Evolutionary conservation across 148 eudicot genomes (phyloP).

Genomic region (Arctostaphylos glauca): DNA sequence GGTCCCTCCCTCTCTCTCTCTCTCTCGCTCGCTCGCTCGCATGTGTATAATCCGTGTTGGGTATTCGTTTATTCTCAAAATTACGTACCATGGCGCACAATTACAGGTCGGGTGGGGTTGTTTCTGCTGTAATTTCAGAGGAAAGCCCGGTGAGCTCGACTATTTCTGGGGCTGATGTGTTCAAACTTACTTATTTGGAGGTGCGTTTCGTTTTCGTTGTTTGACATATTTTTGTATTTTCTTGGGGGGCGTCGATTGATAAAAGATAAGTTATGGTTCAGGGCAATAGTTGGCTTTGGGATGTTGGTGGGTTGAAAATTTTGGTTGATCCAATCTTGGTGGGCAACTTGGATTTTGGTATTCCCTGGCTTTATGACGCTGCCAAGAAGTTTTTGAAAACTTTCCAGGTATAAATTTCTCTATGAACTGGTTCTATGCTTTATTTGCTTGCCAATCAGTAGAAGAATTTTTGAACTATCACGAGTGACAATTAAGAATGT

Average conservation of each 20-base stretch:
- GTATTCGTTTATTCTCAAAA: not conserved
- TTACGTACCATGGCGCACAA: not conserved
- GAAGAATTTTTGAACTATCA: not conserved
- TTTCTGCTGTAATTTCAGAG: conserved; percentile 61
- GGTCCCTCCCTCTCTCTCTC: conserved; percentile 23
- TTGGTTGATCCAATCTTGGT: conserved; percentile 95
- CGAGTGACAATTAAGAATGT: not conserved
- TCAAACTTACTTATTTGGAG: conserved; percentile 90
- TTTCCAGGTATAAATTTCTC: conserved; percentile 51
- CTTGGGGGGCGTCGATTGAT: not conserved
- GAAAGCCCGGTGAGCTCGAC: conserved; percentile 45
- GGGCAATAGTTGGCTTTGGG: conserved; percentile 99
- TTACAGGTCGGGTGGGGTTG: conserved; percentile 36
- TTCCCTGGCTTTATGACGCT: conserved; percentile 95
- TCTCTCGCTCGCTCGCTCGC: not conserved
- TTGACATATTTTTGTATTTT: not conserved
- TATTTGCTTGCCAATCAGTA: not conserved
- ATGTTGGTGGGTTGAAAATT: conserved; percentile 66
- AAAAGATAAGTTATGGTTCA: conserved; percentile 26
- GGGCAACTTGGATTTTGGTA: conserved; percentile 94
- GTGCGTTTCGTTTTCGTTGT: conserved; percentile 35
- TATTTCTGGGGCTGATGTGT: conserved; percentile 39
- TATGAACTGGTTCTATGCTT: not conserved
- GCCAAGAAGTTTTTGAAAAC: conserved; percentile 75
- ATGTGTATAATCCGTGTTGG: not conserved